These are phyloP conservation scores for Amphirosellinia nigrospora DNA, from an alignment of 495 filamentous ascomycete genomes.

Conservation along the genomic window DNA sequence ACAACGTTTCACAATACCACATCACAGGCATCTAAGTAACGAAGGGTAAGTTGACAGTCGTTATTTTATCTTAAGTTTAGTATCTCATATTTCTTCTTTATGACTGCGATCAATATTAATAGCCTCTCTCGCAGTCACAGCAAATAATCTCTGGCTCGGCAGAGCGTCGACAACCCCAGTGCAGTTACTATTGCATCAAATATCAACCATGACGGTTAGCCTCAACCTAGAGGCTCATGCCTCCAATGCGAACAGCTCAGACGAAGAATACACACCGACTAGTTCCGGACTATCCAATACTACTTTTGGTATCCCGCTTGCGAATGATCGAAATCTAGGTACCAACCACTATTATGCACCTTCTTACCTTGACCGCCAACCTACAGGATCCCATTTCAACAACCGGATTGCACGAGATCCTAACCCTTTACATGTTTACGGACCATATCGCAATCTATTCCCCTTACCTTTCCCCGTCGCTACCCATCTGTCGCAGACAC, in stretches of 20 bases:
- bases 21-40: neutral
- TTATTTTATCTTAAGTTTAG: neutral
- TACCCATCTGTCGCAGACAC: neutral
- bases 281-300: neutral
- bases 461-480: neutral
- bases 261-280: neutral
- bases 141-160: neutral
- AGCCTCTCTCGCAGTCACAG: neutral
- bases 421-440: neutral
- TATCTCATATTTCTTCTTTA: neutral
- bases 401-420: neutral
- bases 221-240: neutral
- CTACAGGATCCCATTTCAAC: neutral
- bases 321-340: neutral
- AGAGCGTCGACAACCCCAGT: neutral
- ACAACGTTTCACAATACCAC: neutral
- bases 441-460: neutral
- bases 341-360: neutral
- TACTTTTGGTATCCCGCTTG: neutral
- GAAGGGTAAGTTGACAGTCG: neutral
- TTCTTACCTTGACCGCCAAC: neutral
- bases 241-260: neutral
- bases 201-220: neutral
- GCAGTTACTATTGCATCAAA: neutral
- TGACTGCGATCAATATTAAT: neutral